Conservation (phyloP, 495 filamentous ascomycete genomes). For the Glarea lozoyensis region DNA sequence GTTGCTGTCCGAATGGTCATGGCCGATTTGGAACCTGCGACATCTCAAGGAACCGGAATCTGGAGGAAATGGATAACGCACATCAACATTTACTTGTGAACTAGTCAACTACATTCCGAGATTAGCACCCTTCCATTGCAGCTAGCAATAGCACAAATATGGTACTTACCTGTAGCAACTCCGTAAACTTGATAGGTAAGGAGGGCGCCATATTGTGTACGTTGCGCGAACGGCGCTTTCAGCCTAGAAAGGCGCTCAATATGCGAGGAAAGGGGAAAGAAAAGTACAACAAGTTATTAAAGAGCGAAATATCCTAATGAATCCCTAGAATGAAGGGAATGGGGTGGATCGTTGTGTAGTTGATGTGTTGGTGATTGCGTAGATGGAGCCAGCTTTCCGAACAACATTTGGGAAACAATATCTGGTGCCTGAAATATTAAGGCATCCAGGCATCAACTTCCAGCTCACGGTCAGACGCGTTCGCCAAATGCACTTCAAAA, state of each 20-base stretch:
- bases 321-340: constrained; percentile 11
- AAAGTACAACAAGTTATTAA: constrained; percentile 3
- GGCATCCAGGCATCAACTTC: too few relatives aligned
- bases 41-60: constrained; percentile 1
- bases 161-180: constrained; percentile 72
- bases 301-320: constrained; percentile 11
- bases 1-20: constrained; percentile 28
- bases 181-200: constrained; percentile 90
- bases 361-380: constrained; percentile 13
- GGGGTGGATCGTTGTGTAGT: constrained; percentile 3
- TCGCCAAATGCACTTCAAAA: too few relatives aligned
- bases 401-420: background rate
- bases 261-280: constrained; percentile 8
- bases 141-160: background rate
- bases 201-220: constrained; percentile 54
- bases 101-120: constrained; percentile 52
- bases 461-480: too few relatives aligned
- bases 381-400: constrained; percentile 2
- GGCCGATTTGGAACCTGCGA: constrained; percentile 8
- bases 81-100: constrained; percentile 58
- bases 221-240: constrained; percentile 16
- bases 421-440: too few relatives aligned
- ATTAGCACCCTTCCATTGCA: constrained; percentile 9
- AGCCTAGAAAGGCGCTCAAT: constrained; percentile 13
- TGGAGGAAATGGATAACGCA: constrained; percentile 47